A percentile compares a stretch with the other conserved stretches of the same genome.
phyloP scores from a whole-genome alignment of 2,329 filamentous ascomycete genomes.

The Cladophialophora carrionii region DNA sequence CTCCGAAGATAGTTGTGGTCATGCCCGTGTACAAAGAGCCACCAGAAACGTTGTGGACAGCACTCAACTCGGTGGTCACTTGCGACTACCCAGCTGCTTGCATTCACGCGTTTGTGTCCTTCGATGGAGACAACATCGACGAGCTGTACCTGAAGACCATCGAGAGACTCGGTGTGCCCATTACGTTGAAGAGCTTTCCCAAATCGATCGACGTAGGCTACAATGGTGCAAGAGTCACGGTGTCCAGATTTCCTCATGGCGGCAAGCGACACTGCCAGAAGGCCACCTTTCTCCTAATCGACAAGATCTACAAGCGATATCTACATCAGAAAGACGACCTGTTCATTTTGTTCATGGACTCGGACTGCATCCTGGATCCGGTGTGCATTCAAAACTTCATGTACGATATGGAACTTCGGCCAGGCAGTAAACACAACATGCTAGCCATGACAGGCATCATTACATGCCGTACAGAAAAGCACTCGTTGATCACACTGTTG shows the following conservation, averaged over 20 bases:
- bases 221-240: conserved; percentile 78
- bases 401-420: conserved; percentile 97
- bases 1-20: conserved; percentile 91
- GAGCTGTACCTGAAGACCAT: conserved; percentile 87
- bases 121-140: conserved; percentile 87
- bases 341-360: conserved; percentile 96
- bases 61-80: conserved; percentile 87
- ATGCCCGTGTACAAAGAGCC: conserved; percentile 98
- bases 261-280: conserved; percentile 95
- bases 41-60: conserved; percentile 78
- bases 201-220: conserved; percentile 90
- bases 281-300: conserved; percentile 86
- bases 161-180: conserved; percentile 77
- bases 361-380: conserved; percentile 89
- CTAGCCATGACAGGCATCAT: conserved; percentile 97
- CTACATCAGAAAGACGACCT: conserved; percentile 85
- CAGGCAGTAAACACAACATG: conserved; percentile 89
- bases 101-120: conserved; percentile 92
- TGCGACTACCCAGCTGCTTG: conserved; percentile 92
- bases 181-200: conserved; percentile 76
- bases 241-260: conserved; percentile 89
- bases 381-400: conserved; percentile 96
- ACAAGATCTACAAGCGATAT: conserved; percentile 87
- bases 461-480: conserved; percentile 86
- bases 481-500: conserved; percentile 85